Evolutionary conservation across 805 yeast species (phyloP).

Genomic region (Suhomyces prunicola): DNA sequence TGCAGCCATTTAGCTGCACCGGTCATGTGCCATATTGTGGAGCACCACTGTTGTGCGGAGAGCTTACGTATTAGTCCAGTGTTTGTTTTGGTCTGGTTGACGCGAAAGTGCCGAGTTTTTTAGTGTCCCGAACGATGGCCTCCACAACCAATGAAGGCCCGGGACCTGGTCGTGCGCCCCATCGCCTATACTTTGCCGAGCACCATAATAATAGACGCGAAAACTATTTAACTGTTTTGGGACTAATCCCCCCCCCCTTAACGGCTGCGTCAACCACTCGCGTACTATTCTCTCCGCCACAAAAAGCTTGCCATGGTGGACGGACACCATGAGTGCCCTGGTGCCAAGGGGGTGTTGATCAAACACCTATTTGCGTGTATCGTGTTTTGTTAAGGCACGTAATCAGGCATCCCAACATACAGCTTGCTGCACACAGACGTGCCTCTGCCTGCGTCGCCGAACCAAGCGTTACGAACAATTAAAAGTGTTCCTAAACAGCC

Average conservation of each 20-base stretch:
- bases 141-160: not conserved
- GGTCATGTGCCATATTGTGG: not conserved
- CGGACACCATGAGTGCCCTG: not conserved
- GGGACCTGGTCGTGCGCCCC: not conserved
- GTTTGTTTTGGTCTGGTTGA: not conserved
- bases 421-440: not conserved
- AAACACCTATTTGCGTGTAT: not conserved
- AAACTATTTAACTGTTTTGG: not conserved
- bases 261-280: slow-evolving; percentile 1
- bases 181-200: not conserved
- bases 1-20: not conserved
- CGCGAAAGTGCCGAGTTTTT: not conserved
- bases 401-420: not conserved
- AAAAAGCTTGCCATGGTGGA: not conserved
- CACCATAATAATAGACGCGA: not conserved
- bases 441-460: not conserved
- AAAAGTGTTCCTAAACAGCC: not conserved
- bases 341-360: not conserved
- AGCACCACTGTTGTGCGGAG: not conserved
- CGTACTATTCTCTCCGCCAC: not conserved
- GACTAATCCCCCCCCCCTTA: not conserved
- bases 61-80: not conserved
- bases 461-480: not conserved
- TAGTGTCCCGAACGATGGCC: not conserved
- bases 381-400: not conserved